Base-by-base conservation (phyloP, 2,329 filamentous ascomycete species). In the Amphichorda felina region DNA sequence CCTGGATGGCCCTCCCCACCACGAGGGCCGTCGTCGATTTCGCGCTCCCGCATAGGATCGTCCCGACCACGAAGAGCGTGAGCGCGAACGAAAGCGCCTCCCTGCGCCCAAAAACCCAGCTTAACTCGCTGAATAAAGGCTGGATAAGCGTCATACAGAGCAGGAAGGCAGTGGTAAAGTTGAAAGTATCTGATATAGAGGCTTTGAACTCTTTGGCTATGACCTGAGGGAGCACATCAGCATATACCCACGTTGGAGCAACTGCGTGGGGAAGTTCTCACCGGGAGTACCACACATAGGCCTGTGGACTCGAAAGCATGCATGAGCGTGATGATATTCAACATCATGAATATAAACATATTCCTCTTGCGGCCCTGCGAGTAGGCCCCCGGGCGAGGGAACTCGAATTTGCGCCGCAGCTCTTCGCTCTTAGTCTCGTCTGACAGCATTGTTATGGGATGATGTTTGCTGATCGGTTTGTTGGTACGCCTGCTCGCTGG, bases 141-240 rank as follows among this genome's bases (percentile, higher is more conserved):
- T 77, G 69, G 29, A 73, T 64, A 21, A 77, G 68, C 1, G 79
- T 75, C 38, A 71, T 75, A 3, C 76, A 72, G 5, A 85, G 65
- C 4, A 85, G 60, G 43, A 81, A 85, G 13, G 74, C 75, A 4
- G 79, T 83, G 2, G 79, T 79, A 10, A 51, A 43, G 22, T 44
- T 45, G 33, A 51, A 36, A 9, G 41, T 45, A 30, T 49, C 39
- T 2, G 47, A 46, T 13, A 50, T 40, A 5, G 41, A 45, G 4
- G 46, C 49, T 26, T 50, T 37, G 22, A 51, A 39, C 25, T 51
- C 49, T 27, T 35, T 31, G 14, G 47, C 45, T 7, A 51, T 43
- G 8, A 41, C 37, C 25, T 40, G 30, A 26, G 38, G 18, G 29
- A 19, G 26, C n/a, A 13, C 18, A 18, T 25, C 21, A 22, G n/a